Evolutionary conservation across 345 rosid species (phyloP).

Genomic region (Toxicodendron radicans): DNA sequence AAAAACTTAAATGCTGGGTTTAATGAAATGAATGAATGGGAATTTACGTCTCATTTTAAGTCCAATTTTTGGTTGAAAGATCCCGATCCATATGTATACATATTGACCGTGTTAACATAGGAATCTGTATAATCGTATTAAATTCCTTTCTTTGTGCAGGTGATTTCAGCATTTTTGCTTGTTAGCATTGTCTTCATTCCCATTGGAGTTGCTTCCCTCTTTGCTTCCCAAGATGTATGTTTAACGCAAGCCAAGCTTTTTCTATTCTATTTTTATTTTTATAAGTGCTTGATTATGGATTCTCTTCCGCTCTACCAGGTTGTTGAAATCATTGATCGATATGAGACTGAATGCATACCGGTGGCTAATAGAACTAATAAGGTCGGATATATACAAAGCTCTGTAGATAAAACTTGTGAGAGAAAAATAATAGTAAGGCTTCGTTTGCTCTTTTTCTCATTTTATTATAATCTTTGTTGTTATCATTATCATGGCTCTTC

Average conservation of each 20-base stretch:
- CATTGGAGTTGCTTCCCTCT: constrained; percentile 84
- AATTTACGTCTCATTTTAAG: background rate
- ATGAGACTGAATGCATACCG: constrained; percentile 80
- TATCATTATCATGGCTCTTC: background rate
- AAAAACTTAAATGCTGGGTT: too few species aligned
- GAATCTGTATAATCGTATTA: background rate
- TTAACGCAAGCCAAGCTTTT: constrained; percentile 3
- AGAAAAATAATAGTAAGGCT: constrained; percentile 55
- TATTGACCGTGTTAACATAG: background rate
- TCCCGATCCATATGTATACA: background rate
- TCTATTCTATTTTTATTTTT: constrained; percentile 1
- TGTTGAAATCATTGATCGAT: constrained; percentile 83
- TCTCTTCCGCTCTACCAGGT: constrained; percentile 49
- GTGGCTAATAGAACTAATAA: constrained; percentile 37
- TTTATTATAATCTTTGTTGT: background rate
- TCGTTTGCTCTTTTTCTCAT: background rate
- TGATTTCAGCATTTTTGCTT: constrained; percentile 83
- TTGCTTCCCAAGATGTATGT: constrained; percentile 89
- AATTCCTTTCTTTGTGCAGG: constrained; percentile 43
- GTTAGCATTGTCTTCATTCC: constrained; percentile 93
- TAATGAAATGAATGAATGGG: background rate
- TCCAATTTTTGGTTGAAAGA: background rate
- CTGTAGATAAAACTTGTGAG: constrained; percentile 48
- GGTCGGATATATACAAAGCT: constrained; percentile 63
- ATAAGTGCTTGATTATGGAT: constrained; percentile 16